phyloP scores from a whole-genome alignment of 1,284 basidiomycete genomes.

The Austroboletus novae-zelandiae region DNA sequence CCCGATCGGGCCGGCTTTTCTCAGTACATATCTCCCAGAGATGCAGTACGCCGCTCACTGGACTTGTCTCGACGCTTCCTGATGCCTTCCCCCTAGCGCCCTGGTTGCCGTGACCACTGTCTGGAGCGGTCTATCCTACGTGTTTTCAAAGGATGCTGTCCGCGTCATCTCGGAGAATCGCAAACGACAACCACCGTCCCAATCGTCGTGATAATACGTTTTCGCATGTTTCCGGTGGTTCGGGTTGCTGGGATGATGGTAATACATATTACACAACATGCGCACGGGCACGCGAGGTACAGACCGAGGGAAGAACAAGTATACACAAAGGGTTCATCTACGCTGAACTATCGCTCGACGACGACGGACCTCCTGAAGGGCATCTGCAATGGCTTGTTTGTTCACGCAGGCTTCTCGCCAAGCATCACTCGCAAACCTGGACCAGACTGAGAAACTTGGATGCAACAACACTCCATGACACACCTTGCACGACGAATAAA shows the following conservation, averaged over 20 bases:
- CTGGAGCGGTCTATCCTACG: slow-evolving; percentile 89
- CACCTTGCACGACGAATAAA: slow-evolving; percentile 71
- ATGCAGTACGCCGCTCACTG: slow-evolving; percentile 51
- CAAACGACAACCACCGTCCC: slow-evolving; percentile 23
- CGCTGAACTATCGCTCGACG: slow-evolving; percentile 36
- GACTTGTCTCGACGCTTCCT: neutral
- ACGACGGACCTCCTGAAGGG: slow-evolving; percentile 67
- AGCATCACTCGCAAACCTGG: slow-evolving; percentile 53
- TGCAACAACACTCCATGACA: slow-evolving; percentile 26
- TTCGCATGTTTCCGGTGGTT: neutral
- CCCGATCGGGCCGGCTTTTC: slow-evolving; percentile 71
- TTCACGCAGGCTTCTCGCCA: slow-evolving; percentile 63
- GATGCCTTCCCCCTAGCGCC: slow-evolving; percentile 50
- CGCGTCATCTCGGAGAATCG: slow-evolving; percentile 48
- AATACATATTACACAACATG: slow-evolving; percentile 22
- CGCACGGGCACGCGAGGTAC: slow-evolving; percentile 11
- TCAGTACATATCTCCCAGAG: slow-evolving; percentile 53
- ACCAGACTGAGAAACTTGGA: slow-evolving; percentile 10
- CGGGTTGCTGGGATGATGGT: slow-evolving; percentile 9
- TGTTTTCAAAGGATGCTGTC: slow-evolving; percentile 73
- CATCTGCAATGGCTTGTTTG: slow-evolving; percentile 60
- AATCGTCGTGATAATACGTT: slow-evolving; percentile 11
- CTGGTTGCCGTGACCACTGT: slow-evolving; percentile 87
- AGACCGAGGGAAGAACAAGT: slow-evolving; percentile 16
- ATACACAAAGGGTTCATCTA: slow-evolving; percentile 9